Conservation (phyloP, 1,284 basidiomycete genomes). For the Malassezia dermatis region DNA sequence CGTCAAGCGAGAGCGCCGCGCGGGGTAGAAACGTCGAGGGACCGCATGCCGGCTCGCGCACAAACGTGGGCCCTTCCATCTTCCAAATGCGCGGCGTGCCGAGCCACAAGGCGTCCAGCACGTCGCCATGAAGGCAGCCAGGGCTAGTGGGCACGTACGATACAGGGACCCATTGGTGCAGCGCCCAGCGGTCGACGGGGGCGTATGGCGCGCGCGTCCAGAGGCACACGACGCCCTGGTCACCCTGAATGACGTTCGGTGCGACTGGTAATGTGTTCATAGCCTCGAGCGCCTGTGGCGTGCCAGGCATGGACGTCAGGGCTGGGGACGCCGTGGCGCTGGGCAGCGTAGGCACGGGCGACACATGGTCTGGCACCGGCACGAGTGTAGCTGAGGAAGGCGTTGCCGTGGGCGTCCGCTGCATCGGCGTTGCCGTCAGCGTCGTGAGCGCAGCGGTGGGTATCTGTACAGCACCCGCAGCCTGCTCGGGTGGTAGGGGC, state of each 20-base stretch:
- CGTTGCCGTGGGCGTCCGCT: not conserved
- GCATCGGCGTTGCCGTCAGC: not conserved
- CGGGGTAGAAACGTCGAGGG: not conserved
- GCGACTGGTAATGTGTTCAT: not conserved
- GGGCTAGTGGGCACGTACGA: not conserved
- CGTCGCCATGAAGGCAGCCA: not conserved
- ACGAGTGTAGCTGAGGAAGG: not conserved
- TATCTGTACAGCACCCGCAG: not conserved
- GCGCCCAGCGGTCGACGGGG: not conserved
- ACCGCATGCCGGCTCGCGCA: constrained; percentile 4
- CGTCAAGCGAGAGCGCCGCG: not conserved
- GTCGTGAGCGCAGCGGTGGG: not conserved
- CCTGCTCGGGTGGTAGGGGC: not conserved
- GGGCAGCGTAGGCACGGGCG: not conserved
- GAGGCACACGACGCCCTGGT: constrained; percentile 12
- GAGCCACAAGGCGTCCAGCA: constrained; percentile 2
- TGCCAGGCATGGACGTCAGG: not conserved
- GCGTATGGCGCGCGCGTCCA: constrained; percentile 1
- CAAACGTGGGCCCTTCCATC: not conserved
- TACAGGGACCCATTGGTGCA: constrained; percentile 6
- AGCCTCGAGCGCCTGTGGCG: not conserved
- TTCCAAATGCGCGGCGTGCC: constrained; percentile 6
- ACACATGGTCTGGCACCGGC: not conserved
- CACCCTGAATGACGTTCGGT: not conserved
- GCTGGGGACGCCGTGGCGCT: not conserved